Evolutionary conservation across 225 moss, liverwort and hornwort species (phyloP).

Genomic region (Climacium dendroides): DNA sequence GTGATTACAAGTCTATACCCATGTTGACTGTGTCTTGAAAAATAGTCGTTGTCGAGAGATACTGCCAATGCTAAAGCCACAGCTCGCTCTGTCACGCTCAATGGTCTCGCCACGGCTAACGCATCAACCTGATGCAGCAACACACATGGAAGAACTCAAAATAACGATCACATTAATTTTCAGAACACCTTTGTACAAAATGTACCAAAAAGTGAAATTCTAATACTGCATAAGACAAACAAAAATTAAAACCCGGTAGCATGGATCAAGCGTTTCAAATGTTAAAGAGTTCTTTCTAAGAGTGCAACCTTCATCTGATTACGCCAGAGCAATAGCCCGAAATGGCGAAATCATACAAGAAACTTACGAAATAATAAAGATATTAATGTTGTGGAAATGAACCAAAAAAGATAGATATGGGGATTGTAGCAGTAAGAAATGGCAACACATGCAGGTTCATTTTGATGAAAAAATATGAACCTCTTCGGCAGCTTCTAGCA

Average conservation of each 20-base stretch:
- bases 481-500: constrained; percentile 32
- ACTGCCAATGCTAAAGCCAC: constrained; percentile 78
- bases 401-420: neutral
- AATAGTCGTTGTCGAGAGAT: constrained; percentile 96
- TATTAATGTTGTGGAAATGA: neutral
- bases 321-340: neutral
- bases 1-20: constrained; percentile 5
- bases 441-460: neutral
- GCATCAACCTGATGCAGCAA: constrained; percentile 41
- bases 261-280: neutral
- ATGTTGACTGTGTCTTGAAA: constrained; percentile 48
- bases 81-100: constrained; percentile 70
- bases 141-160: neutral
- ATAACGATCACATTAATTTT: neutral
- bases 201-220: neutral
- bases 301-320: neutral
- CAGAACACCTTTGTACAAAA: neutral
- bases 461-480: neutral
- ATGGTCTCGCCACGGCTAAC: constrained; percentile 46
- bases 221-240: neutral
- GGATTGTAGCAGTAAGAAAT: neutral
- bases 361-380: neutral
- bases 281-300: neutral
- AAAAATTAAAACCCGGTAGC: neutral
- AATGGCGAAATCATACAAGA: neutral